phyloP scores from a whole-genome alignment of 768 basidiomycete genomes.

The Leccinum ochraceum region DNA sequence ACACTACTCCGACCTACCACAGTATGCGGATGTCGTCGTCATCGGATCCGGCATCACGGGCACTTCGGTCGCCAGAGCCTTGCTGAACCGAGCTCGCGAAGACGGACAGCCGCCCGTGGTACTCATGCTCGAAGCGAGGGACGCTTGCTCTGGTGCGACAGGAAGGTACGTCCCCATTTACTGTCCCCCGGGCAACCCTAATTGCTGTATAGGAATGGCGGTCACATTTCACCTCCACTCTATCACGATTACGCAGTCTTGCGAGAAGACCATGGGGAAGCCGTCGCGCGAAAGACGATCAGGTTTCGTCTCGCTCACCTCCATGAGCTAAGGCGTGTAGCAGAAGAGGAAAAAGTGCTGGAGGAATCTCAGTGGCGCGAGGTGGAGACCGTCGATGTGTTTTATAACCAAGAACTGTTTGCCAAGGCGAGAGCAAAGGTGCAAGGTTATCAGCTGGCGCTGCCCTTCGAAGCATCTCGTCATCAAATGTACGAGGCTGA shows the following conservation, averaged over 20 bases:
- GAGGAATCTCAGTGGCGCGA: conserved; percentile 55
- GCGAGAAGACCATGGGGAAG: conserved; percentile 46
- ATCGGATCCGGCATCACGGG: conserved; percentile 82
- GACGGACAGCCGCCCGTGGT: conserved; percentile 40
- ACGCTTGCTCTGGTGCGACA: conserved; percentile 73
- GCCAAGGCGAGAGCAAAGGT: conserved; percentile 44
- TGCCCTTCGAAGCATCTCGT: conserved; percentile 47
- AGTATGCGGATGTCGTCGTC: conserved; percentile 63
- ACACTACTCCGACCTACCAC: conserved; percentile 26
- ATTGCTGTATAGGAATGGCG: conserved; percentile 55
- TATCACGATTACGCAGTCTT: conserved; percentile 59
- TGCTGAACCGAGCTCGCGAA: conserved; percentile 41
- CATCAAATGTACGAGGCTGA: conserved; percentile 34
- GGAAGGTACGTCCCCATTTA: conserved; percentile 56
- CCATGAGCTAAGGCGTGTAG: conserved; percentile 45
- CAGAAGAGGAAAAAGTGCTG: conserved; percentile 53
- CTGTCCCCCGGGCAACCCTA: not conserved
- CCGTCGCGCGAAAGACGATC: conserved; percentile 52
- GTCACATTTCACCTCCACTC: conserved; percentile 61
- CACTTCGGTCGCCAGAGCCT: conserved; percentile 54
- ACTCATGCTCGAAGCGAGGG: conserved; percentile 81
- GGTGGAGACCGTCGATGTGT: conserved; percentile 62
- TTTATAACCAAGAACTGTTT: conserved; percentile 43
- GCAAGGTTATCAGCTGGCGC: conserved; percentile 45
- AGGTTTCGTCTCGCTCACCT: conserved; percentile 65